Evolutionary conservation across 805 yeast species (phyloP).

Genomic region (Wickerhamiella allomyrinae): DNA sequence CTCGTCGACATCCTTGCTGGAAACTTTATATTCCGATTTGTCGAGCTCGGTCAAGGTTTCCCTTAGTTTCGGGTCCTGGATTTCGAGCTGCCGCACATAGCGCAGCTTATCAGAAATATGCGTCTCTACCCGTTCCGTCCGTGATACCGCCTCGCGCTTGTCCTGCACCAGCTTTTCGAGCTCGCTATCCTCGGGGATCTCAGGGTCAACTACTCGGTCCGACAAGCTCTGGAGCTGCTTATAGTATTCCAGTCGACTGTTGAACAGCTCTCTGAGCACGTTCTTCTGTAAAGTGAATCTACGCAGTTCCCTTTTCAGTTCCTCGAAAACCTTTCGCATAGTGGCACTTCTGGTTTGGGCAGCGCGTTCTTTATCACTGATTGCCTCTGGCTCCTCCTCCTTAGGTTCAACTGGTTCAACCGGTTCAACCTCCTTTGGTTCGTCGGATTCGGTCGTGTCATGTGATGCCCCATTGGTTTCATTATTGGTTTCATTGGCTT

Average conservation of each 20-base stretch:
- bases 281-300: conserved; percentile 35
- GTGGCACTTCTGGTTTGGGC: no score
- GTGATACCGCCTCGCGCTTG: conserved; percentile 13
- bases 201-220: conserved; percentile 54
- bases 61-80: conserved; percentile 1
- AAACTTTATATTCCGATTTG: background rate
- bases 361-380: no score
- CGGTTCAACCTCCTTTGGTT: no score
- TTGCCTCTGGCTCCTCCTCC: no score
- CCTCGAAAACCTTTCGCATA: conserved; percentile 1
- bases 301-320: conserved; percentile 30
- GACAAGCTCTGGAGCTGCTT: conserved; percentile 75
- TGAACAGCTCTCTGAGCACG: conserved; percentile 49
- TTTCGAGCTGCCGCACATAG: conserved; percentile 12
- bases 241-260: conserved; percentile 69
- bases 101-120: conserved; percentile 17
- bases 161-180: conserved; percentile 15
- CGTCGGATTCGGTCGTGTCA: no score
- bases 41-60: background rate
- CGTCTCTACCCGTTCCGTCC: conserved; percentile 2
- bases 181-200: conserved; percentile 21
- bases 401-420: background rate
- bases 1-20: background rate
- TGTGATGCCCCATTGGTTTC: no score
- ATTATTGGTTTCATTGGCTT: background rate